phyloP scores from a whole-genome alignment of 192 early-diverging fungal genomes.

The Radiomyces spectabilis region DNA sequence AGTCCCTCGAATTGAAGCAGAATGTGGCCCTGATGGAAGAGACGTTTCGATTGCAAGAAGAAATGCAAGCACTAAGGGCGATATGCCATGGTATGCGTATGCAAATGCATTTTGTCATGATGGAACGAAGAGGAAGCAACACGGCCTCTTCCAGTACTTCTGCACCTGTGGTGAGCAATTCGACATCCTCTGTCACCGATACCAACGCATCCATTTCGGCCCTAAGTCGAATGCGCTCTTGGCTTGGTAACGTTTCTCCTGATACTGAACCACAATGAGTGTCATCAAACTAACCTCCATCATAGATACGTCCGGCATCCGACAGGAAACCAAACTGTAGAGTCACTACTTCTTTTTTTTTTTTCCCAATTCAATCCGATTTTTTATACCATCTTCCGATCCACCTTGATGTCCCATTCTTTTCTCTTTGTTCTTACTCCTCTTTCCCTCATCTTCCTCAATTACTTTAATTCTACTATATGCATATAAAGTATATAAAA shows the following conservation, averaged over 20 bases:
- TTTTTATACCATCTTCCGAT: too few relatives aligned
- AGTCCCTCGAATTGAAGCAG: slow-evolving; percentile 56
- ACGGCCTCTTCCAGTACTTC: not conserved
- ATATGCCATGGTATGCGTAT: slow-evolving; percentile 59
- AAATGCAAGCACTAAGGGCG: slow-evolving; percentile 56
- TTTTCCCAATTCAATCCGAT: too few relatives aligned
- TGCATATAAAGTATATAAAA: too few relatives aligned
- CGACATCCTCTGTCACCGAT: not conserved
- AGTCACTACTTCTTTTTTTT: not conserved
- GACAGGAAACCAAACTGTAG: slow-evolving; percentile 29
- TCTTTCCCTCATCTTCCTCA: too few relatives aligned
- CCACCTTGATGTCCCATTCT: too few relatives aligned
- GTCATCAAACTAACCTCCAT: not conserved
- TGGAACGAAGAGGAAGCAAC: slow-evolving; percentile 30
- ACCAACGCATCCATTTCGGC: not conserved
- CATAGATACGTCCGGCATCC: slow-evolving; percentile 7
- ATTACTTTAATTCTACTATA: too few relatives aligned
- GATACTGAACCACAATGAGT: not conserved
- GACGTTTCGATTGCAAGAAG: slow-evolving; percentile 56
- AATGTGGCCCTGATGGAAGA: slow-evolving; percentile 65
- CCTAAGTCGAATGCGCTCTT: not conserved
- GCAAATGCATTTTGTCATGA: slow-evolving; percentile 60
- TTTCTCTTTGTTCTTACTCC: too few relatives aligned
- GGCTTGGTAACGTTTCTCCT: not conserved
- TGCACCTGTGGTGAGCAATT: not conserved